phyloP scores from a whole-genome alignment of 306 rosid species.

The Cucurbita moschata region DNA sequence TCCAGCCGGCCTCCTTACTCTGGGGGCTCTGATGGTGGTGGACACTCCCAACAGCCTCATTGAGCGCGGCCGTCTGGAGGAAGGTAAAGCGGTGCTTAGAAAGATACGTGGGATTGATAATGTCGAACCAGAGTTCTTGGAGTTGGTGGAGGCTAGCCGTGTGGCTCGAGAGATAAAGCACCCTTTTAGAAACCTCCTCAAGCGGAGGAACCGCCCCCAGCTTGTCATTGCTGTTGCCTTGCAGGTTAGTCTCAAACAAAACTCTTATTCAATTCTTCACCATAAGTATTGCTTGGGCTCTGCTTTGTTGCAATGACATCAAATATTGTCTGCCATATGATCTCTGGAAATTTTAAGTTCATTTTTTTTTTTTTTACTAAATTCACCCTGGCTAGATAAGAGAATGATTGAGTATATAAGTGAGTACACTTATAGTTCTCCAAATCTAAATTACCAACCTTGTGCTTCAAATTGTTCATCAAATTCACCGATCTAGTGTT shows the following conservation, averaged over 20 bases:
- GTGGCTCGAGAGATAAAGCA: constrained; percentile 22
- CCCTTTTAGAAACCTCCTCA: constrained; percentile 24
- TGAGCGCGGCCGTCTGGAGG: constrained; percentile 27
- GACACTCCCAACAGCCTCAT: constrained; percentile 48
- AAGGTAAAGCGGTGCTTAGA: constrained; percentile 33
- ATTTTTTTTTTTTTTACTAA: no score
- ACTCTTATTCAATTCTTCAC: background rate
- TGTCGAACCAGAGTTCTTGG: constrained; percentile 36
- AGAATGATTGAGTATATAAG: no score
- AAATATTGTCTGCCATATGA: background rate
- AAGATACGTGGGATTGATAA: constrained; percentile 40
- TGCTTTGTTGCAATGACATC: background rate
- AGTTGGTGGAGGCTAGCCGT: constrained; percentile 33
- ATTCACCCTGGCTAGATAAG: background rate
- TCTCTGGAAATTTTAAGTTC: background rate
- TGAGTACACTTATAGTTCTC: background rate
- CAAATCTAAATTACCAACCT: background rate
- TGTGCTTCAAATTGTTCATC: background rate
- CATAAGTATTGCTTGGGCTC: background rate
- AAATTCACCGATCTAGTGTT: background rate
- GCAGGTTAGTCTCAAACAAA: background rate
- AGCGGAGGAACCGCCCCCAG: constrained; percentile 44
- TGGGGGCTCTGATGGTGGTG: constrained; percentile 28
- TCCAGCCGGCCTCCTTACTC: constrained; percentile 27
- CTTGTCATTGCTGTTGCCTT: constrained; percentile 25